These are phyloP conservation scores for Bryum argenteum DNA, from an alignment of 225 moss, liverwort and hornwort genomes.

Conservation along the genomic window DNA sequence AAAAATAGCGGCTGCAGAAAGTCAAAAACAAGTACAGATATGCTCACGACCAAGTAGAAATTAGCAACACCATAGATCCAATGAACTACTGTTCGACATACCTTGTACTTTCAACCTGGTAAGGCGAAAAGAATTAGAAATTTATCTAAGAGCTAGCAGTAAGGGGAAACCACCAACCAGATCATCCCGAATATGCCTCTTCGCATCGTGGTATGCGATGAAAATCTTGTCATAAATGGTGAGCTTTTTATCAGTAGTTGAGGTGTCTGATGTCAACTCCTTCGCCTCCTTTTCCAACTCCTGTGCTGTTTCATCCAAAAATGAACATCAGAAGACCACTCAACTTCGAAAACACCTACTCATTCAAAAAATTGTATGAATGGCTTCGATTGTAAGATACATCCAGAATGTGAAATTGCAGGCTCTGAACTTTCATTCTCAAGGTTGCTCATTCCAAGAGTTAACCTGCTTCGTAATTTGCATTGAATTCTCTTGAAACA, in stretches of 20 bases:
- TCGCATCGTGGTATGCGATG: conserved; percentile 91
- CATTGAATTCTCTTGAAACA: background rate
- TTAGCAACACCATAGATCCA: background rate
- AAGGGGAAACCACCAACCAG: conserved; percentile 58
- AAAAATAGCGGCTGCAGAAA: background rate
- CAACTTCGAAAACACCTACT: conserved; percentile 1
- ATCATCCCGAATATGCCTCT: conserved; percentile 92
- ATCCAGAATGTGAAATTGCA: background rate
- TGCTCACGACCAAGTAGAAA: conserved; percentile 6
- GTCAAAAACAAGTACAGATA: background rate
- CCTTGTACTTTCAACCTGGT: background rate
- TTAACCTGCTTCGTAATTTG: background rate
- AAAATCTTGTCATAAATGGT: conserved; percentile 91
- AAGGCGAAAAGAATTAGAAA: background rate
- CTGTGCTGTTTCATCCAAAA: conserved; percentile 61
- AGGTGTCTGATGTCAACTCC: conserved; percentile 49
- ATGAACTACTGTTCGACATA: background rate
- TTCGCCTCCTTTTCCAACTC: conserved; percentile 81
- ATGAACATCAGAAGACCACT: conserved; percentile 23
- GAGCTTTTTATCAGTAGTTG: conserved; percentile 77
- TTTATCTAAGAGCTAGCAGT: conserved; percentile 10
- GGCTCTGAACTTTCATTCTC: background rate
- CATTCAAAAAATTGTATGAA: background rate
- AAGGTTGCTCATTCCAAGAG: conserved; percentile 11
- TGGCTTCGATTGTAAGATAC: background rate